Conservation (phyloP, 169 alveolate genomes). For the Eimeria falciformis region DNA sequence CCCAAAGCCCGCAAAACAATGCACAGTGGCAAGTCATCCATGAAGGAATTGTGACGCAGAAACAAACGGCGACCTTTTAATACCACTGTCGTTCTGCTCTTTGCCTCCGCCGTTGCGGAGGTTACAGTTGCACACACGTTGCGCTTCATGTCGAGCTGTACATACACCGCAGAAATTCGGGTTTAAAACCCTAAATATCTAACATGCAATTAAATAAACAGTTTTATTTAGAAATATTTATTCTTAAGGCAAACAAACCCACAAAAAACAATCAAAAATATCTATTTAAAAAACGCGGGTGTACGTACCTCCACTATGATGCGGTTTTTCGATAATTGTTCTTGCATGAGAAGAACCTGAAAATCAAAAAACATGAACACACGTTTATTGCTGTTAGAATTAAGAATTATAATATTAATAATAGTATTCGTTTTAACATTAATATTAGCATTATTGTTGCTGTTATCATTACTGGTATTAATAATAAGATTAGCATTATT, state of each 20-base stretch:
- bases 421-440: background rate
- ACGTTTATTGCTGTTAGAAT: background rate
- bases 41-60: constrained; percentile 95
- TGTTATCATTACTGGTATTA: no score
- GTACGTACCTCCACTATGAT: constrained; percentile 96
- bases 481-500: no score
- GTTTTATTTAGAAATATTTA: background rate
- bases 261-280: background rate
- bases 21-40: constrained; percentile 97
- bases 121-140: constrained; percentile 97
- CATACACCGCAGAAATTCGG: background rate
- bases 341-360: constrained; percentile 98
- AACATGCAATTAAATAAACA: background rate
- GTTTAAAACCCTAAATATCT: background rate
- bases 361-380: background rate
- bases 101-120: constrained; percentile 98
- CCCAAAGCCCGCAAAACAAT: constrained; percentile 99
- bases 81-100: constrained; percentile 97
- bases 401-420: no score
- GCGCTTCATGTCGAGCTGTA: constrained; percentile 91
- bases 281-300: background rate
- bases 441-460: no score
- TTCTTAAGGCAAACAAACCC: background rate
- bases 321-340: constrained; percentile 97
- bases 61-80: constrained; percentile 94